These are phyloP conservation scores for Lachancea thermotolerans DNA, from an alignment of 805 yeast genomes.

Conservation along the genomic window DNA sequence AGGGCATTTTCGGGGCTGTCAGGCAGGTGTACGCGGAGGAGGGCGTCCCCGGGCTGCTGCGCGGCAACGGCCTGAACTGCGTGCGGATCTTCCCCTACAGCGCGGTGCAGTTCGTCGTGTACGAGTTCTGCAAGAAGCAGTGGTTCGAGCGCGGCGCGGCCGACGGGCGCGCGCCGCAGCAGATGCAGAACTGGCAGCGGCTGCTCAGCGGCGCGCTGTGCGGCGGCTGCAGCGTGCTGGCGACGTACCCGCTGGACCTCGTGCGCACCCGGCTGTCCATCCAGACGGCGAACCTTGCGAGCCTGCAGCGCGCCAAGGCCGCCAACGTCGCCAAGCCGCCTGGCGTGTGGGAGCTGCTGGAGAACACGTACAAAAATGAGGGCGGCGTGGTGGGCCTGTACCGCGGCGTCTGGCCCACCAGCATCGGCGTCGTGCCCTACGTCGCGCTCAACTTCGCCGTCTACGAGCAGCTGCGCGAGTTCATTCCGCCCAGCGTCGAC, in stretches of 20 bases:
- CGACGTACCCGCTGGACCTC: conserved; percentile 87
- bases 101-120: conserved; percentile 88
- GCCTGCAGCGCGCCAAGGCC: conserved; percentile 39
- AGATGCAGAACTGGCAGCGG: conserved; percentile 50
- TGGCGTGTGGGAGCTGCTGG: conserved; percentile 55
- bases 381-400: conserved; percentile 78
- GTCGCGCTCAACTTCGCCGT: conserved; percentile 89
- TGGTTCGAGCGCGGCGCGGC: conserved; percentile 28
- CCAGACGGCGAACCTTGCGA: conserved; percentile 65
- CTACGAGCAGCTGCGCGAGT: conserved; percentile 73
- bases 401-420: conserved; percentile 84
- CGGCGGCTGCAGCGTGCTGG: conserved; percentile 71
- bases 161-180: conserved; percentile 23
- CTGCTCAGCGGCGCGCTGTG: conserved; percentile 73
- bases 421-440: conserved; percentile 92
- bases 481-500: conserved; percentile 32
- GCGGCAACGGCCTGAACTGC: conserved; percentile 91
- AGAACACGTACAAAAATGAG: conserved; percentile 59
- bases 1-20: conserved; percentile 74
- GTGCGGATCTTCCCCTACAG: conserved; percentile 86
- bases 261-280: conserved; percentile 84
- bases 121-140: conserved; percentile 51
- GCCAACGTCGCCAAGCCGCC: conserved; percentile 46
- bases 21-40: conserved; percentile 78
- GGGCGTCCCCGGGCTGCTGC: conserved; percentile 81